These are phyloP conservation scores for Fusarium dlaminii DNA, from an alignment of 2,329 filamentous ascomycete species.

Conservation along the genomic window DNA sequence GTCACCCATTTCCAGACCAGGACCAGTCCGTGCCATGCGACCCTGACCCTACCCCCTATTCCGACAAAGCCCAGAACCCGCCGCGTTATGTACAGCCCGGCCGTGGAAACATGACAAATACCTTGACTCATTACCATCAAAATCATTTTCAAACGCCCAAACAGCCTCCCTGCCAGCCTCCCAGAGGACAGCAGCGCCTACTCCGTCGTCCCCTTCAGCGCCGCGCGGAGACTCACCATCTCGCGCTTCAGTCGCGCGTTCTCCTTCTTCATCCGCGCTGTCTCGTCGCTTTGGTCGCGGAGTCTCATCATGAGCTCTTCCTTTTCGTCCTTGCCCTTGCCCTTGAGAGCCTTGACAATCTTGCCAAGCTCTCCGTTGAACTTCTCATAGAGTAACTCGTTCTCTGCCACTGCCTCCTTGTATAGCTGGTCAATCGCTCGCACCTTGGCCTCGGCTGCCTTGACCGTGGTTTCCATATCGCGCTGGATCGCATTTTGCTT, in stretches of 20 bases:
- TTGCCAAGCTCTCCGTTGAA: conserved; percentile 92
- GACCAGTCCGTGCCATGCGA: conserved; percentile 28
- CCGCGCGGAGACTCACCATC: conserved; percentile 73
- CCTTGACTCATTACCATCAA: conserved; percentile 21
- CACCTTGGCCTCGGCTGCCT: conserved; percentile 79
- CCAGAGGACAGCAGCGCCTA: conserved; percentile 42
- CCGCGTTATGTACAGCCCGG: conserved; percentile 35
- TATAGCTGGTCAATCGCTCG: conserved; percentile 89
- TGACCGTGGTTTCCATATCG: conserved; percentile 77
- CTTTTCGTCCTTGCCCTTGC: conserved; percentile 78
- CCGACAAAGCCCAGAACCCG: conserved; percentile 26
- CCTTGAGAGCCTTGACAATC: conserved; percentile 79
- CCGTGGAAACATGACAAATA: conserved; percentile 30
- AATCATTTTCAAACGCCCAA: conserved; percentile 30
- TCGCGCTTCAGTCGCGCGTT: conserved; percentile 85
- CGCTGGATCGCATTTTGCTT: conserved; percentile 71
- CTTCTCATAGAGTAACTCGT: conserved; percentile 88
- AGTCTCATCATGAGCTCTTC: conserved; percentile 79
- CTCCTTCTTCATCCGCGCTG: conserved; percentile 81
- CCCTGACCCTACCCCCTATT: conserved; percentile 36
- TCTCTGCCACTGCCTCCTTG: conserved; percentile 87
- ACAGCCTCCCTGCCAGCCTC: conserved; percentile 30
- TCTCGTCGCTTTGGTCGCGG: conserved; percentile 80
- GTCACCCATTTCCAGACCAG: conserved; percentile 35
- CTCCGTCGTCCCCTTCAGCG: conserved; percentile 58